Base-by-base conservation (phyloP, 1,284 basidiomycete species). In the Chiua sp. region DNA sequence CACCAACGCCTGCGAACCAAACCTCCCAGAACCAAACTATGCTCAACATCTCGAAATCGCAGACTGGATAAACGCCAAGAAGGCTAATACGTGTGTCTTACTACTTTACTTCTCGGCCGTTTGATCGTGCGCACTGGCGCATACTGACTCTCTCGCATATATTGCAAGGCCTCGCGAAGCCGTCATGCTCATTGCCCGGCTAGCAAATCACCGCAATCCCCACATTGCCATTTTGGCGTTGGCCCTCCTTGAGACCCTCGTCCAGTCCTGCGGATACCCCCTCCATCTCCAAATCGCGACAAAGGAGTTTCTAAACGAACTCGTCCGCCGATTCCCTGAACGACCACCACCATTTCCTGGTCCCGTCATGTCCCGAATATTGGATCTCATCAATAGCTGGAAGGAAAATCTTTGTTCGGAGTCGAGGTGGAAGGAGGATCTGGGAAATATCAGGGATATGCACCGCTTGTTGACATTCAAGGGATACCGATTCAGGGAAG, bases 401-500 rank as follows among this genome's bases (percentile, higher is more conserved):
- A 98, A 97, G 78, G 93, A 96, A 73, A 93, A 92, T 2, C 91
- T 99, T 51, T 99, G 97, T 72, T 75, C 83, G 1, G 90, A 93
- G 47, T 94, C 91, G 59, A 90, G 96, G 72, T 96, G 96, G 87
- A 95, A 94, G 75, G 98, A 99, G 62, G 98, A 99, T 77, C 80
- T 99, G 52, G 94, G 93, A 5, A 98, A 99, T 71, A 98, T 99
- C 64, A 80, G 97, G 63, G 98, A 99, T 77, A 99, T 99, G 98
- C 94, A 98, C 77, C 81, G 97, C 22, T 78, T 99, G 58, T 78
- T 99, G 61, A 92, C 88, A 13, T 98, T 98, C 84, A 99, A 99
- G 75, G 96, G 96, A 3, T 98, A 98, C 76, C 86, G 95, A 13
- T 98, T 98, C 79, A 88, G 94, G 61, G 90, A 86, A 69, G 74